Evolutionary conservation across 2,329 filamentous ascomycete species (phyloP), one percentile per base, ranked within the genome.

Genomic region (Fragosphaeria purpurea): DNA sequence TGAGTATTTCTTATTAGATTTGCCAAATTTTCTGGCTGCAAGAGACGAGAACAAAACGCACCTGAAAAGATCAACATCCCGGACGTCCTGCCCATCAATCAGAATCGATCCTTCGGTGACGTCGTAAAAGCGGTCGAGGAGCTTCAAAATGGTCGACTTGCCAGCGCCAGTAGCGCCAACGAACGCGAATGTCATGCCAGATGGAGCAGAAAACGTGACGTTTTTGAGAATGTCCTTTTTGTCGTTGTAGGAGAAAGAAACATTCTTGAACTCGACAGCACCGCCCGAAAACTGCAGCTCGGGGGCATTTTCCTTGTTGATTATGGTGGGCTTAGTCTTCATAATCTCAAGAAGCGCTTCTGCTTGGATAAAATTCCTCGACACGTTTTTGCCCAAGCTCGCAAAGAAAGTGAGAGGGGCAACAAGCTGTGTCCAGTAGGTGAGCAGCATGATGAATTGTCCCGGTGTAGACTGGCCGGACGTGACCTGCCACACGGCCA

Each of bases 351-450:
- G 63, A 31, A 82, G 67, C 31, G 75, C 70, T 60, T 82, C 76
- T 6, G 77, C 77, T 51, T 79, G 71, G 43, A 81, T 75, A 38
- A 82, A 68, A 51, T 79, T 72, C 54, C 73, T 70, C 51, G 76
- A 77, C 54, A 82, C 71, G 46, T 65, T 74, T 59, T 76, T 77
- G 6, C 78, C 76, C 33, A 81, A 65, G 13, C 68, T 67, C 6
- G 77, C 74, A 60, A 88, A 87, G 64, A 85, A 87, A 56, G 82
- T 82, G 48, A 88, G 72, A 2, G 85, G 85, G 2, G 77, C 75
- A 43, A 84, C 83, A 39, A 88, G 71, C 60, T 88, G 84, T 13
- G 77, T 76, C 83, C 86, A 86, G 63, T 88, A 88, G 48, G 82
- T 83, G 53, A 88, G 67, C 12, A 88, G 70, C 66, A 82, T 79